These are phyloP conservation scores for Fusarium marasasianum DNA, from an alignment of 2,329 filamentous ascomycete genomes.

Conservation along the genomic window DNA sequence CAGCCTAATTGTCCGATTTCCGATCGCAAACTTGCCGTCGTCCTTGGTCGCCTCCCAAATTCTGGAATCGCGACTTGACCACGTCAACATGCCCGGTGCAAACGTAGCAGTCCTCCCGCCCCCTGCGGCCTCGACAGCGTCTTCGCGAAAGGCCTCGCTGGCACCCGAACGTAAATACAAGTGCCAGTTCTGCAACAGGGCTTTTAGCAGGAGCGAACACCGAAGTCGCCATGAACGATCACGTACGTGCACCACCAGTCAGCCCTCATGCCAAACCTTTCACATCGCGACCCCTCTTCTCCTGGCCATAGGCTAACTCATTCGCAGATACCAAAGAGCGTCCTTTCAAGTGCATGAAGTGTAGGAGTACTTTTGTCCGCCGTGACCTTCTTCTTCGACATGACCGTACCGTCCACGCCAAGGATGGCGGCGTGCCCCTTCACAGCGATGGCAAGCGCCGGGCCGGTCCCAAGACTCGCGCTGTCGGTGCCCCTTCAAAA, in stretches of 20 bases:
- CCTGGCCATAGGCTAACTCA: constrained; percentile 39
- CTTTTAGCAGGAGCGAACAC: constrained; percentile 97
- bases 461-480: constrained; percentile 73
- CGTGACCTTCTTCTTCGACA: constrained; percentile 95
- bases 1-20: constrained; percentile 39
- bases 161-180: constrained; percentile 98
- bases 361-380: constrained; percentile 96
- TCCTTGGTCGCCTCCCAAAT: constrained; percentile 35
- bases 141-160: constrained; percentile 77
- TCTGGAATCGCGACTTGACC: constrained; percentile 47
- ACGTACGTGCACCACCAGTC: constrained; percentile 76
- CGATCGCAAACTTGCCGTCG: constrained; percentile 41
- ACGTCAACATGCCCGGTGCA: constrained; percentile 73
- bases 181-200: constrained; percentile 97
- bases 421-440: constrained; percentile 92
- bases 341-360: constrained; percentile 98
- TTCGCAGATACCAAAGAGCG: constrained; percentile 92
- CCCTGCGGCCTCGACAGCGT: constrained; percentile 73
- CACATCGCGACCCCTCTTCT: constrained; percentile 13
- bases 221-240: constrained; percentile 96
- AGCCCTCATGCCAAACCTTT: constrained; percentile 9
- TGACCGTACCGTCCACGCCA: constrained; percentile 97
- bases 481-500: constrained; percentile 75
- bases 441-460: constrained; percentile 95
- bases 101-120: constrained; percentile 72